Evolutionary conservation across 768 basidiomycete genomes (phyloP).

Genomic region (Lactifluus volemus): DNA sequence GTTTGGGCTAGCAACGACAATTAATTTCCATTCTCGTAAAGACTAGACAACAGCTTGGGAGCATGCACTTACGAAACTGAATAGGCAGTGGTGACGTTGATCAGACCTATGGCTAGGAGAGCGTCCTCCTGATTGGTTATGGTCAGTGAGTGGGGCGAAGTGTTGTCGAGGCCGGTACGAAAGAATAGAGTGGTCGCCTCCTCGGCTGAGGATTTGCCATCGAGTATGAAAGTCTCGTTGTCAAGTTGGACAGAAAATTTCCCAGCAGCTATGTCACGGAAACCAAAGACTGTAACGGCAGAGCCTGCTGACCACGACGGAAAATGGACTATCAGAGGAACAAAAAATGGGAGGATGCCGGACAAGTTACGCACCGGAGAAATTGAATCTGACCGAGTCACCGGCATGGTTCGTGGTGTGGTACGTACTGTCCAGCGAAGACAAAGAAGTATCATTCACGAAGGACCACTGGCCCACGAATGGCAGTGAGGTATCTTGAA

Average conservation of each 20-base stretch:
- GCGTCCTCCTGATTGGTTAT: constrained; percentile 41
- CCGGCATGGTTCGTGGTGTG: constrained; percentile 33
- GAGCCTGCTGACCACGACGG: constrained; percentile 37
- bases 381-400: constrained; percentile 36
- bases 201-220: constrained; percentile 45
- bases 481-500: constrained; percentile 39
- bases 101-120: constrained; percentile 42
- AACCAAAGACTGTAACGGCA: constrained; percentile 51
- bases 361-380: constrained; percentile 34
- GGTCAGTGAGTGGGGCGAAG: constrained; percentile 38
- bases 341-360: background rate
- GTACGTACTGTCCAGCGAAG: constrained; percentile 21
- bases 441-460: constrained; percentile 20
- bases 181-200: constrained; percentile 52
- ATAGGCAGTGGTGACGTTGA: constrained; percentile 38
- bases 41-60: background rate
- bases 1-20: background rate
- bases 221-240: constrained; percentile 38
- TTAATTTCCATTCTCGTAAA: background rate
- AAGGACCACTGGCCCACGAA: constrained; percentile 51
- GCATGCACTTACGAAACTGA: constrained; percentile 9
- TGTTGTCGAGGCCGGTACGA: constrained; percentile 49
- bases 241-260: constrained; percentile 51
- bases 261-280: constrained; percentile 49
- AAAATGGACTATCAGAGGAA: background rate